Conservation (phyloP, 2,329 filamentous ascomycete species). For the Aspergillus sojae region DNA sequence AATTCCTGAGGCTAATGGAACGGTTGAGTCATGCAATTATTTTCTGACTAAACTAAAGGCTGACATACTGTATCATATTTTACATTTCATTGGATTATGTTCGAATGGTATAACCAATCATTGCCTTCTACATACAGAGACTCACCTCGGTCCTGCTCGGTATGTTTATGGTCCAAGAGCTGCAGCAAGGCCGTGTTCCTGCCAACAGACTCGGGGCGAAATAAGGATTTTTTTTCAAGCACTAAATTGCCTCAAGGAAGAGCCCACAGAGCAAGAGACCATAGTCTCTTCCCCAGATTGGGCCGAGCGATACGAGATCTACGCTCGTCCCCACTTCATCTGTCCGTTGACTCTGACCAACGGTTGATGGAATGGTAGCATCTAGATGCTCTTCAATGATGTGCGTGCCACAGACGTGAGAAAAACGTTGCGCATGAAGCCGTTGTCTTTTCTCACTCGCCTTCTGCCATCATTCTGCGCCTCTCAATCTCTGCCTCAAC, state of each 20-base stretch:
- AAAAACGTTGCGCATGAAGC: not conserved
- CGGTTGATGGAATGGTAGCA: not conserved
- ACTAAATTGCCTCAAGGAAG: not conserved
- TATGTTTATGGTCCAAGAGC: not conserved
- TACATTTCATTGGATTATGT: not conserved
- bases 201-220: not conserved
- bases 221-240: not conserved
- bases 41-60: not conserved
- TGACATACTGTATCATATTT: not conserved
- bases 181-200: not conserved
- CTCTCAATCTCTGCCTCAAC: conserved; percentile 64
- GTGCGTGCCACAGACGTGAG: not conserved
- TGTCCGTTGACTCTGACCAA: not conserved
- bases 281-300: not conserved
- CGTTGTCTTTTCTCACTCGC: conserved; percentile 34
- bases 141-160: not conserved
- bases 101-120: not conserved
- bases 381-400: not conserved
- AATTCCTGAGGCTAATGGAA: not conserved
- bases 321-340: not conserved
- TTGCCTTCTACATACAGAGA: not conserved
- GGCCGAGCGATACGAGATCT: not conserved
- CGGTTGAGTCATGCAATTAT: not conserved
- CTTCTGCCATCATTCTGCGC: conserved; percentile 46
- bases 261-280: not conserved